Conservation (phyloP, 805 yeast species). For the Candida ipomoeae region DNA sequence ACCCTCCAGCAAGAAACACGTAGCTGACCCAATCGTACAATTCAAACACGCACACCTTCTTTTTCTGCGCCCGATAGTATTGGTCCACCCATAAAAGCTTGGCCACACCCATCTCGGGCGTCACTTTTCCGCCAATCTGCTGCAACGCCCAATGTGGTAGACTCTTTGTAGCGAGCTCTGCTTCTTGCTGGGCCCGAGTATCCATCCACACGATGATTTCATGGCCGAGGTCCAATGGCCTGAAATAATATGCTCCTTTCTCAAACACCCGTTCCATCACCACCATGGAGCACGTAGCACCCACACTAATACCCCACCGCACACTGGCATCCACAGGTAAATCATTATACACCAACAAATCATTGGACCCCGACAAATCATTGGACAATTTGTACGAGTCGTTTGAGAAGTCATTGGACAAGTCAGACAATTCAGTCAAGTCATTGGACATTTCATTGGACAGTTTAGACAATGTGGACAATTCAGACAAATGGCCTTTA, state of each 20-base stretch:
- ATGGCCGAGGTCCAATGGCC: slow-evolving; percentile 26
- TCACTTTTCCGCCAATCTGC: slow-evolving; percentile 41
- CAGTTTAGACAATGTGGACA: too few relatives aligned
- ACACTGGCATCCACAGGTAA: neutral
- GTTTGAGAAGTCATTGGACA: too few relatives aligned
- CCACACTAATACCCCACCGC: slow-evolving; percentile 26
- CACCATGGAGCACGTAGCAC: slow-evolving; percentile 61
- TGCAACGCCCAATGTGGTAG: slow-evolving; percentile 19
- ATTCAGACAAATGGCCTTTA: too few relatives aligned
- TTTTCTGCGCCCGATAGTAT: slow-evolving; percentile 11
- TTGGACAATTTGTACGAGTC: neutral
- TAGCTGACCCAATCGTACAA: slow-evolving; percentile 46
- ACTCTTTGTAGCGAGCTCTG: slow-evolving; percentile 23
- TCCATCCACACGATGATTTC: slow-evolving; percentile 63
- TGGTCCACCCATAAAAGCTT: slow-evolving; percentile 42
- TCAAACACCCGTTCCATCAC: slow-evolving; percentile 27
- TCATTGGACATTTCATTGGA: too few relatives aligned
- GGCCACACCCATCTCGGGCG: slow-evolving; percentile 58
- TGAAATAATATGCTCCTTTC: slow-evolving; percentile 23
- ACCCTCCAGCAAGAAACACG: slow-evolving; percentile 25
- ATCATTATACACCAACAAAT: neutral
- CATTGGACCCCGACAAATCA: neutral
- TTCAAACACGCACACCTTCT: slow-evolving; percentile 40
- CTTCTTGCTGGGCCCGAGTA: slow-evolving; percentile 36
- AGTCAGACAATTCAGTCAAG: too few relatives aligned